Evolutionary conservation across 495 filamentous ascomycete species (phyloP), one percentile per base, ranked within the genome.

Genomic region (Penicillium antarcticum): DNA sequence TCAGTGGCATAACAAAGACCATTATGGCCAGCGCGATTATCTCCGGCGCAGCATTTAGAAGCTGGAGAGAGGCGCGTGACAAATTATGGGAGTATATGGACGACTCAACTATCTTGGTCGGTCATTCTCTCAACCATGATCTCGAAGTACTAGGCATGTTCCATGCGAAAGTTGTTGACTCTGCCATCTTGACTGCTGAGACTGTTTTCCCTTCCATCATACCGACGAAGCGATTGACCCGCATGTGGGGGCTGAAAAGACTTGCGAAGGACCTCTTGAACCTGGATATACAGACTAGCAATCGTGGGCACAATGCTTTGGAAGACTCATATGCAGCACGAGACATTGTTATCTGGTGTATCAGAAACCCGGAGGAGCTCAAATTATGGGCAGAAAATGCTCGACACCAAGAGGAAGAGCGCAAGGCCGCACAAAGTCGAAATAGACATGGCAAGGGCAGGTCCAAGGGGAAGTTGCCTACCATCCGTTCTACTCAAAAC

Each of bases 81-180:
- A 62, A 55, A 21, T 53, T 77, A 2, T 75, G 57, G 61, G 13
- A 46, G n/a, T 61, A 66, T 50, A 61, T 76, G 19, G 63, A 75
- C 51, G 51, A 51, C 1, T 35, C 64, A 17, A 76, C 75, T 4
- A 61, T 79, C 10, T 48, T 79, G 1, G 54, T 77, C 14, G 75
- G 75, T 5, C 68, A 77, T 47, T 62, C 66, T n/a, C 44, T 79
- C 12, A 55, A 73, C 11, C 41, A 63, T 34, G 72, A 75, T 42
- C 53, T 77, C 2, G 58, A 63, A 32, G 70, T 67, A 7, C 56
- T 79, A 21, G 63, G 68, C 6, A 67, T 77, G 41, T 52, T 61
- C 12, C 75, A 76, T 45, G 33, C 58, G 0, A 56, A 67, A 4
- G 47, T 74, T 12, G 66, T 79, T 9, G 75, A 79, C 48, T 49